These are phyloP conservation scores for Podosphaera fusca DNA, from an alignment of 2,329 filamentous ascomycete genomes.

Conservation along the genomic window DNA sequence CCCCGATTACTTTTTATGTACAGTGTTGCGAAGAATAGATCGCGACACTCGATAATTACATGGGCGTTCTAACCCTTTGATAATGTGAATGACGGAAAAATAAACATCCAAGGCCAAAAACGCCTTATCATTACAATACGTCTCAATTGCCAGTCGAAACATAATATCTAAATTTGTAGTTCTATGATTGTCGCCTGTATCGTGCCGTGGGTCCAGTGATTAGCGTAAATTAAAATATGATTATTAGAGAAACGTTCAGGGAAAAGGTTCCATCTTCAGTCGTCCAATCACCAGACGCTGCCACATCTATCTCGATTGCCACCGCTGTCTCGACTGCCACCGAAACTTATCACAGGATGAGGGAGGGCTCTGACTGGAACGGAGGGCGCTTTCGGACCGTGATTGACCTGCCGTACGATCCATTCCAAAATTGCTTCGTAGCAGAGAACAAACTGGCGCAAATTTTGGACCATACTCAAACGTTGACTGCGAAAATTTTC, in stretches of 20 bases:
- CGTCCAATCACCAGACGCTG: neutral
- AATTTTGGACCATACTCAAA: conserved; percentile 87
- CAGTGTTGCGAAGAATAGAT: no score
- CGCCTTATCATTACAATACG: no score
- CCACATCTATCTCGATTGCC: neutral
- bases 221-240: neutral
- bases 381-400: neutral
- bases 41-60: conserved; percentile 16
- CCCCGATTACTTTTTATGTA: no score
- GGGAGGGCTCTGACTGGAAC: neutral
- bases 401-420: conserved; percentile 25
- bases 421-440: conserved; percentile 91
- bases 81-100: no score
- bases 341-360: neutral
- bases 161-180: no score
- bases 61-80: no score
- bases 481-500: conserved; percentile 76
- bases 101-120: no score
- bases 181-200: neutral
- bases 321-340: neutral
- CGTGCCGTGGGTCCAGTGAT: neutral
- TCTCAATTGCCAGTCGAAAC: no score
- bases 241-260: neutral
- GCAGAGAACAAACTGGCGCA: conserved; percentile 83
- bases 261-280: neutral